These are phyloP conservation scores for Orbilia blumenaviensis DNA, from an alignment of 2,329 filamentous ascomycete genomes.

Conservation along the genomic window DNA sequence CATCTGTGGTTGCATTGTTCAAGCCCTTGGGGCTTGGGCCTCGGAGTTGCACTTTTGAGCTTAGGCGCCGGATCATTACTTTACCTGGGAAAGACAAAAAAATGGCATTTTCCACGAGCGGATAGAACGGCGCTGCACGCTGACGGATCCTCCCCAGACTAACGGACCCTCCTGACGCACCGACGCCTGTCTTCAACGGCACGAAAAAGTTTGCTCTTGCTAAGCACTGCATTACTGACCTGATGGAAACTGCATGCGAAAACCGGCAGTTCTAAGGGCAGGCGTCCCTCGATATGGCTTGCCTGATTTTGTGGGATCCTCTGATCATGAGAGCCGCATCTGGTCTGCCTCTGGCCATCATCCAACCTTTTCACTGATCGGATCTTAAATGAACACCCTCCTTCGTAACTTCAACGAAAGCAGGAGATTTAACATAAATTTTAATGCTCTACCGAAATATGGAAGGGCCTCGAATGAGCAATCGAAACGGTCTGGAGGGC, in stretches of 20 bases:
- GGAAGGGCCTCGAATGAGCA: slow-evolving; percentile 47
- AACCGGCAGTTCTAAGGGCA: too few relatives aligned
- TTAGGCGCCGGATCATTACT: background rate
- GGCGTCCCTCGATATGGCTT: too few relatives aligned
- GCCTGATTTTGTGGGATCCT: too few relatives aligned
- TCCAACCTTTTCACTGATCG: slow-evolving; percentile 14
- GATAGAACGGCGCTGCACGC: slow-evolving; percentile 4
- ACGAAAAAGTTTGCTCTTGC: slow-evolving; percentile 2
- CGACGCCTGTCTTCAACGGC: background rate
- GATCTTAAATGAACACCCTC: slow-evolving; percentile 41
- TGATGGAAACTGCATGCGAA: too few relatives aligned
- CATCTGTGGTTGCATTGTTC: background rate
- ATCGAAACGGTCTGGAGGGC: slow-evolving; percentile 15
- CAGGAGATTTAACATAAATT: slow-evolving; percentile 2
- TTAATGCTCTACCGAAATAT: slow-evolving; percentile 29
- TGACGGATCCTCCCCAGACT: background rate
- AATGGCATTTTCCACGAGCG: background rate
- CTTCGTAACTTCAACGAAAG: slow-evolving; percentile 39
- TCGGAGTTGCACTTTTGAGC: background rate
- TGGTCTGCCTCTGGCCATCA: background rate
- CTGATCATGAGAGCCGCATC: slow-evolving; percentile 5
- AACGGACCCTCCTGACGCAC: background rate
- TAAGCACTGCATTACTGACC: too few relatives aligned
- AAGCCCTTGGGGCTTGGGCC: too few relatives aligned
- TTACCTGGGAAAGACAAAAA: background rate